Evolutionary conservation across 2,329 filamentous ascomycete genomes (phyloP).

Genomic region (Phialophora macrospora): DNA sequence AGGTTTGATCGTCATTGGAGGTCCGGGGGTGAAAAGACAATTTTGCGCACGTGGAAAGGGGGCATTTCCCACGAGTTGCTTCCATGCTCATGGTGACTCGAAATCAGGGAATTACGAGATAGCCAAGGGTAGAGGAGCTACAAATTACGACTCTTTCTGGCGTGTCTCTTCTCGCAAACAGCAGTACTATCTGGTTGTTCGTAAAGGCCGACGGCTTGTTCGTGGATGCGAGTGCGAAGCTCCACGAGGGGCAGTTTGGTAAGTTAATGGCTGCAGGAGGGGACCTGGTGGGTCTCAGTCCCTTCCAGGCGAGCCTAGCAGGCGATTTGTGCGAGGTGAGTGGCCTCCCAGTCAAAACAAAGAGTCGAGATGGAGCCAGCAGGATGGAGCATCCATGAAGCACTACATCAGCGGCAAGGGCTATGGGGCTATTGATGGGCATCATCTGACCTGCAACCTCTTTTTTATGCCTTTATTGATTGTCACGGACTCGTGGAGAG

Average conservation of each 20-base stretch:
- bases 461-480: conserved; percentile 20
- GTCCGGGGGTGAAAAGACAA: conserved; percentile 1
- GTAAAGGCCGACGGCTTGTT: conserved; percentile 14
- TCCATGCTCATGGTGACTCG: not conserved
- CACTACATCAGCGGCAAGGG: conserved; percentile 25
- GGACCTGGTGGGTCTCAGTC: conserved; percentile 22
- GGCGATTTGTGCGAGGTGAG: conserved; percentile 23
- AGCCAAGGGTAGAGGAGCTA: conserved; percentile 1
- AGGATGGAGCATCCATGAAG: conserved; percentile 27
- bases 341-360: conserved; percentile 9
- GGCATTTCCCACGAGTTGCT: conserved; percentile 6
- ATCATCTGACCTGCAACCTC: conserved; percentile 35
- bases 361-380: conserved; percentile 17
- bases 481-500: conserved; percentile 11
- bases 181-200: conserved; percentile 9
- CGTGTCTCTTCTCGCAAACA: not conserved
- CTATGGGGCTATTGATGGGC: conserved; percentile 19
- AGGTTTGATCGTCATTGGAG: conserved; percentile 2
- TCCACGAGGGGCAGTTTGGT: conserved; percentile 1
- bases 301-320: conserved; percentile 23
- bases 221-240: not conserved
- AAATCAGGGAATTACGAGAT: conserved; percentile 10
- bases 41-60: conserved; percentile 25
- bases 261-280: conserved; percentile 14
- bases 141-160: not conserved